Base-by-base conservation (phyloP, 257 asterid genomes). In the Jacaranda mimosifolia region DNA sequence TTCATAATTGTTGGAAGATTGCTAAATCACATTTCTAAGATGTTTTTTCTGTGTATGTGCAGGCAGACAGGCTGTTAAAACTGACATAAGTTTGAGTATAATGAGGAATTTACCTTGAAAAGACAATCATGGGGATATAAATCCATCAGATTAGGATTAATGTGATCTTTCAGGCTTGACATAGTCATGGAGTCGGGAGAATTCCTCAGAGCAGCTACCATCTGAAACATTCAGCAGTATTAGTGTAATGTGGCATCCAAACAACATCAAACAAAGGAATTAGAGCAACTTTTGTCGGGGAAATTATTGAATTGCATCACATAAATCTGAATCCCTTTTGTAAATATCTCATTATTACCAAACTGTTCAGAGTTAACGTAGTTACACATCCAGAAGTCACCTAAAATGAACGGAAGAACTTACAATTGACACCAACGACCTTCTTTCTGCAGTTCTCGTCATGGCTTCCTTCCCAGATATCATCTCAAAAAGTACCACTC, bases 81-180 rank as follows among this genome's bases (percentile, higher is more conserved):
- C 39, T 17, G 11, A 13, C 21, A 53, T 12, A 42, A 42, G 46
- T 6, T 42, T 1, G 9, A 42, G 46, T 42, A 42, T 42, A 42
- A 42, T 42, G 46, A 6, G 6, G 55, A 63, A 53, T 69, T 72
- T 90, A 95, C 98, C 99, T 93, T 95, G 81, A 84, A 93, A 75
- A 93, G 92, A 74, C 99, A 95, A 84, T 95, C 99, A 4, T 92
- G 96, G 21, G 99, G 98, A 76, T 88, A 95, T 80, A 95, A 74
- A 77, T 93, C 96, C 97, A 85, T 84, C 80, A 95, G 64, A 81
- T 83, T 87, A 13, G 96, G 96, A 83, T 95, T 98, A 18, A 89
- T 80, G 57, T 86, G 96, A 73, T 93, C 98, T 74, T 91, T 93
- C 87, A 95, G 72, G 88, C 94, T 87, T 9, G 94, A 77, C 98